Conservation (phyloP, 78 protist species). For the Dictyostelium firmibasis region DNA sequence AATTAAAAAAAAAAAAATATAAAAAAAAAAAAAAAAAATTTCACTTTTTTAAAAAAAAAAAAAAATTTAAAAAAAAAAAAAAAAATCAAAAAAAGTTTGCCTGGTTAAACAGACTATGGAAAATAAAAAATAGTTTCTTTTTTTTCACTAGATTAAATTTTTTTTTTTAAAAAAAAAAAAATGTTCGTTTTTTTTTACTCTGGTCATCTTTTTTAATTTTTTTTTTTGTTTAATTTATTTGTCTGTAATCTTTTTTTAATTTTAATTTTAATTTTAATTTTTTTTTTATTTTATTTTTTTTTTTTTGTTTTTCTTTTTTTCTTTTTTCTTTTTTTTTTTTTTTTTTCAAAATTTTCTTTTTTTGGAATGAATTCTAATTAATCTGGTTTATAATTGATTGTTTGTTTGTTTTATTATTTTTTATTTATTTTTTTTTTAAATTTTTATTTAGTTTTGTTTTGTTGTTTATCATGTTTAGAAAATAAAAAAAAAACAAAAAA, state of each 20-base stretch:
- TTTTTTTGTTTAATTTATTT: not conserved
- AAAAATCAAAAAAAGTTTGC: not conserved
- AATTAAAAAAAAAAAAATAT: not conserved
- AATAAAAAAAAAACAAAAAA: not conserved
- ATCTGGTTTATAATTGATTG: not conserved
- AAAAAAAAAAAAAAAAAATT: not conserved
- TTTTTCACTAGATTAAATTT: not conserved
- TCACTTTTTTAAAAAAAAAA: not conserved
- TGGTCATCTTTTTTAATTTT: not conserved
- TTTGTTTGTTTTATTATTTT: too few species aligned
- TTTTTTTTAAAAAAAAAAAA: too few species aligned
- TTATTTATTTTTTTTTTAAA: not conserved
- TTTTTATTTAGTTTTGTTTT: not conserved
- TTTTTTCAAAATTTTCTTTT: too few species aligned
- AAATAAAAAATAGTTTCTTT: not conserved
- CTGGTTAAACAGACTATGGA: not conserved
- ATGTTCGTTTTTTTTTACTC: not conserved
- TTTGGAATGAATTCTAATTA: not conserved
- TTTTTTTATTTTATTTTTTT: too few species aligned
- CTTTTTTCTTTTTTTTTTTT: too few species aligned
- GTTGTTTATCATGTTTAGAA: not conserved
- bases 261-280: too few species aligned
- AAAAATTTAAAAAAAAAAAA: not conserved
- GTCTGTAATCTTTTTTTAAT: not conserved
- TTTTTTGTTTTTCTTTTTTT: too few species aligned